Base-by-base conservation (phyloP, 768 basidiomycete species). In the Lentinula sp. region DNA sequence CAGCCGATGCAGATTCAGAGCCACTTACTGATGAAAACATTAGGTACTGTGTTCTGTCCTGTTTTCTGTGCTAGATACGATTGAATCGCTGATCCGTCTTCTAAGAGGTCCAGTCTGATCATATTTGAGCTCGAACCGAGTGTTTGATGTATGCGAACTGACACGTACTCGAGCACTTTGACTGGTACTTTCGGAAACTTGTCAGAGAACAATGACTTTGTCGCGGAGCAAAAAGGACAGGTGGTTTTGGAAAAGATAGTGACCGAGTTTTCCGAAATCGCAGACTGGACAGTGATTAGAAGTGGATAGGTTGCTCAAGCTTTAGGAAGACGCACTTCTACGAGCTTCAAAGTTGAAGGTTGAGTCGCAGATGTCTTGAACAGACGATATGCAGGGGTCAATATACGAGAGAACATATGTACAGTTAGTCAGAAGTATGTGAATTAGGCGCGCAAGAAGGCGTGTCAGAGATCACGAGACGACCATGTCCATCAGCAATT, bases 11-110 rank as follows among this genome's bases (percentile, higher is more conserved):
- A 48, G 32, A 5, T 10, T 3, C 15, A 15, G n/a, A 18, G 16
- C n/a, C n/a, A 32, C 82, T 52, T 48, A 81, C 80, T 75, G 65
- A 85, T 80, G 71, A 83, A 85, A 60, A 81, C 79, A 68, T 81
- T 81, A 43, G 83, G 83, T 3, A 85, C 84, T 18, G 80, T 78
- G 23, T 74, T 66, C 62, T 78, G 84, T 4, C 74, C 74, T 0
- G 83, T 82, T 72, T 76, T 79, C 57, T 74, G 57, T 18, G 4
- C n/a, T 10, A 85, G 74, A 66, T 83, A 84, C 49, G 70, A 64
- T 64, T 85, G 83, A 60, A 85, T 81, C 0, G 64, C 77, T 11
- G 58, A 10, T 28, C 76, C 80, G 31, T 85, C 79, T 4, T 73
- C 65, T 34, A 70, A 67, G 35, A 63, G 32, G 66, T 82, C 81